Conservation (phyloP, 225 moss, liverwort and hornwort genomes). For the Physcomitrium patens region DNA sequence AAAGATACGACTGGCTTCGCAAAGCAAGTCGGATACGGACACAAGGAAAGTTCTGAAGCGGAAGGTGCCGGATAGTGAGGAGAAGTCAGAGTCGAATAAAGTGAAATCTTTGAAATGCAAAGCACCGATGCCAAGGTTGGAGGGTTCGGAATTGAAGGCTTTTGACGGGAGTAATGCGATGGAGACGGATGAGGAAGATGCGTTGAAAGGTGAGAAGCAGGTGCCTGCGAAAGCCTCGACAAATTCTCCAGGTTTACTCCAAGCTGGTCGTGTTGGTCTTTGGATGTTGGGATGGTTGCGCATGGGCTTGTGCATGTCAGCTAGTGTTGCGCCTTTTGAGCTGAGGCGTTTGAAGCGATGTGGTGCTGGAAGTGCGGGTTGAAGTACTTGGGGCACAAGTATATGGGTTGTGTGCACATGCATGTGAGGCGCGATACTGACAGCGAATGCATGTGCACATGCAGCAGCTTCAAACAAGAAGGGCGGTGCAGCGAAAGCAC, state of each 20-base stretch:
- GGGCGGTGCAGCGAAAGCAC: constrained; percentile 24
- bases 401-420: background rate
- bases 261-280: background rate
- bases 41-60: constrained; percentile 43
- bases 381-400: background rate
- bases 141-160: constrained; percentile 23
- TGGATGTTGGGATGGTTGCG: background rate
- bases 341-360: background rate
- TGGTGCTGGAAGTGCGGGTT: background rate
- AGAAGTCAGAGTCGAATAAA: constrained; percentile 21
- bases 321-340: background rate
- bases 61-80: constrained; percentile 43
- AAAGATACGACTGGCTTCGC: constrained; percentile 48
- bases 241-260: constrained; percentile 32
- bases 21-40: constrained; percentile 27
- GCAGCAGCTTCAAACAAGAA: constrained; percentile 29
- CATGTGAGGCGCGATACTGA: constrained; percentile 5
- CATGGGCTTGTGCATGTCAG: background rate
- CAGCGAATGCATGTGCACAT: background rate
- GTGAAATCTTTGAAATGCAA: constrained; percentile 32
- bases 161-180: constrained; percentile 10
- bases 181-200: constrained; percentile 26
- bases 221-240: constrained; percentile 28
- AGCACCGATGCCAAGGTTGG: constrained; percentile 26
- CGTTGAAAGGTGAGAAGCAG: constrained; percentile 14